phyloP scores from a whole-genome alignment of 1,284 basidiomycete genomes.

The Mycena citricolor region DNA sequence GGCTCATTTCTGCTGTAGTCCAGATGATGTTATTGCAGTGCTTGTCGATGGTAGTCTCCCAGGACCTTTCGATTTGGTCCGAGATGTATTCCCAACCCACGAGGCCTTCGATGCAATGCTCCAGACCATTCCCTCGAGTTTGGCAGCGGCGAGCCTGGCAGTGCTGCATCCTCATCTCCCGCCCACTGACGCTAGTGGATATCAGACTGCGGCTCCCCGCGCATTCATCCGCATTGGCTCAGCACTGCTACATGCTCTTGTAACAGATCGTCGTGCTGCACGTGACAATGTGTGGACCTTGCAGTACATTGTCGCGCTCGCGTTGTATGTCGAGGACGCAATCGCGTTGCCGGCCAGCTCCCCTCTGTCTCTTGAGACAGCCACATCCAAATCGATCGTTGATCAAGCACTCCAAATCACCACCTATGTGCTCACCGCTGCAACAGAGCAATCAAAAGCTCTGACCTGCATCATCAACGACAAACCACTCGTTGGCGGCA shows the following conservation, averaged over 20 bases:
- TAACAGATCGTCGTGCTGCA: conserved; percentile 61
- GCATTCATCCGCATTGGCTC: conserved; percentile 65
- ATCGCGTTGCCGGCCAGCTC: conserved; percentile 43
- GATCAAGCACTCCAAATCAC: conserved; percentile 58
- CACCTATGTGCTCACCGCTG: conserved; percentile 65
- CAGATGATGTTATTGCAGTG: conserved; percentile 46
- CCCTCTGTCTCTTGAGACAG: conserved; percentile 31
- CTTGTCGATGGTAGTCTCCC: conserved; percentile 24
- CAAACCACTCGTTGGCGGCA: conserved; percentile 25
- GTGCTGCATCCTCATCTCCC: conserved; percentile 54
- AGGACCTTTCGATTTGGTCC: conserved; percentile 24
- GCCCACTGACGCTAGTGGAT: conserved; percentile 45
- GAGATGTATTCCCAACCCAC: conserved; percentile 55
- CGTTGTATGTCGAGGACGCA: conserved; percentile 56
- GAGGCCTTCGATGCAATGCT: conserved; percentile 50
- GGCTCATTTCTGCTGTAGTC: conserved; percentile 33
- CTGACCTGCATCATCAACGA: conserved; percentile 34
- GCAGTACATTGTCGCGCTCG: conserved; percentile 61
- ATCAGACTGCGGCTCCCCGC: no score
- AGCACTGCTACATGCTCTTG: conserved; percentile 61
- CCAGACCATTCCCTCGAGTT: conserved; percentile 43
- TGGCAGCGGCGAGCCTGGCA: conserved; percentile 58
- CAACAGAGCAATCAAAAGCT: conserved; percentile 36
- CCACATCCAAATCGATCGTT: conserved; percentile 42
- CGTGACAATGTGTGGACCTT: conserved; percentile 62